These are phyloP conservation scores for Trichosporon sp. DNA, from an alignment of 1,284 basidiomycete genomes.

Conservation along the genomic window DNA sequence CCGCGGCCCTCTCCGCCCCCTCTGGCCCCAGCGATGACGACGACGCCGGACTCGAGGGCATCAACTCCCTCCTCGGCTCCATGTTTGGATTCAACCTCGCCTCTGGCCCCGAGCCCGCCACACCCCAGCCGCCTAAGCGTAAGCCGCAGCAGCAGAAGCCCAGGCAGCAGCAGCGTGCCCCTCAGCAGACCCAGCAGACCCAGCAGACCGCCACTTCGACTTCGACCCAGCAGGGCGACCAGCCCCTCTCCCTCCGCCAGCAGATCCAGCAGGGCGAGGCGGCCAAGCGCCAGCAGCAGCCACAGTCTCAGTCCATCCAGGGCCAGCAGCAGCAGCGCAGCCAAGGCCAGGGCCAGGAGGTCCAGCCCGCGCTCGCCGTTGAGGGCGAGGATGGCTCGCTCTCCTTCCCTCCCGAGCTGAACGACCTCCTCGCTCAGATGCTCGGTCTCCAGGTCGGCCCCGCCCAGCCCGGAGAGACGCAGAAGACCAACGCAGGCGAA, in stretches of 20 bases:
- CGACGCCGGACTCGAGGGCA: constrained; percentile 34
- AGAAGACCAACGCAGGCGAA: constrained; percentile 23
- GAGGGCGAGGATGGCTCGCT: constrained; percentile 14
- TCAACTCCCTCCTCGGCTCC: constrained; percentile 44
- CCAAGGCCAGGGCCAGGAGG: constrained; percentile 9
- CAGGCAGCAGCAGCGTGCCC: constrained; percentile 18
- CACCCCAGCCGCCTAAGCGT: constrained; percentile 25
- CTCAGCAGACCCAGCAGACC: constrained; percentile 19
- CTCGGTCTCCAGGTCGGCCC: constrained; percentile 49
- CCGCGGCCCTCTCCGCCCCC: constrained; percentile 11
- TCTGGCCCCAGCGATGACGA: constrained; percentile 17
- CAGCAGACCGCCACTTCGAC: neutral
- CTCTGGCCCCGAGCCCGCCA: constrained; percentile 21
- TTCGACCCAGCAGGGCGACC: neutral
- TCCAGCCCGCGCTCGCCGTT: neutral
- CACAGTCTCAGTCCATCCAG: neutral
- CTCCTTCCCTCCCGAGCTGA: constrained; percentile 44
- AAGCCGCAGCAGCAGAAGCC: constrained; percentile 25
- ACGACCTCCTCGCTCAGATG: constrained; percentile 49
- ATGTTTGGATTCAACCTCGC: constrained; percentile 49
- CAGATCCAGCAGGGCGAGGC: constrained; percentile 18
- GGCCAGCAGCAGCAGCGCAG: neutral
- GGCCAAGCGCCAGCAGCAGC: constrained; percentile 8
- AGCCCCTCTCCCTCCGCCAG: neutral
- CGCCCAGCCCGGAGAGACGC: constrained; percentile 25